Evolutionary conservation across 495 filamentous ascomycete genomes (phyloP).

Genomic region (Immersiella caudata): DNA sequence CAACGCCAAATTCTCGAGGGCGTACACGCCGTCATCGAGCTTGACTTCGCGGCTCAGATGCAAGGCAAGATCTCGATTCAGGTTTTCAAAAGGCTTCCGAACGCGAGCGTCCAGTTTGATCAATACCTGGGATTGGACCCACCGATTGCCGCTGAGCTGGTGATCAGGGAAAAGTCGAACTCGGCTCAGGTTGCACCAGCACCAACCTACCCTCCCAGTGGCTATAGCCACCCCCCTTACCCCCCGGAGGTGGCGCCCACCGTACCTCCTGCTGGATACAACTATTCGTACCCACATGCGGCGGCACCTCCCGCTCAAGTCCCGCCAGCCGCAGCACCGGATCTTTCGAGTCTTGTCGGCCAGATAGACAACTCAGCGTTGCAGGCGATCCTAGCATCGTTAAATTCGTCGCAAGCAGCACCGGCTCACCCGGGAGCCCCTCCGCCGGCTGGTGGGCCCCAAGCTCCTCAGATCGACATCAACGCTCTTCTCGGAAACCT

Average conservation of each 20-base stretch:
- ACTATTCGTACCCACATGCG: slow-evolving; percentile 42
- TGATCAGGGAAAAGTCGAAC: slow-evolving; percentile 66
- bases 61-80: slow-evolving; percentile 75
- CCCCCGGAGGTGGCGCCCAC: neutral
- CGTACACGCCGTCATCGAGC: slow-evolving; percentile 79
- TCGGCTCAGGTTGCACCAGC: slow-evolving; percentile 40
- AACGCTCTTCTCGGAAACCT: slow-evolving; percentile 34
- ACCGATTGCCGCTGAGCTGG: slow-evolving; percentile 73
- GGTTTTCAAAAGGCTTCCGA: slow-evolving; percentile 79
- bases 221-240: slow-evolving; percentile 24
- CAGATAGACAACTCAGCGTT: slow-evolving; percentile 71
- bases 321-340: slow-evolving; percentile 43
- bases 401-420: slow-evolving; percentile 54
- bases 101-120: slow-evolving; percentile 72
- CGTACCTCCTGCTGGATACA: slow-evolving; percentile 28
- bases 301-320: slow-evolving; percentile 45
- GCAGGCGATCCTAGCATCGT: slow-evolving; percentile 69
- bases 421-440: slow-evolving; percentile 54
- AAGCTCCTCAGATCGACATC: slow-evolving; percentile 34
- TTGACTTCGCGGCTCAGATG: slow-evolving; percentile 67
- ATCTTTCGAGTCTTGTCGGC: slow-evolving; percentile 58
- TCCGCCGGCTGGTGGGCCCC: slow-evolving; percentile 36
- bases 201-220: slow-evolving; percentile 27
- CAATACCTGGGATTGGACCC: slow-evolving; percentile 84
- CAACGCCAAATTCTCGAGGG: slow-evolving; percentile 86